Percentiles rank a stretch among this genome's conserved stretches.
Conservation (phyloP, 768 basidiomycete species). For the Trametes cinnabarina region DNA sequence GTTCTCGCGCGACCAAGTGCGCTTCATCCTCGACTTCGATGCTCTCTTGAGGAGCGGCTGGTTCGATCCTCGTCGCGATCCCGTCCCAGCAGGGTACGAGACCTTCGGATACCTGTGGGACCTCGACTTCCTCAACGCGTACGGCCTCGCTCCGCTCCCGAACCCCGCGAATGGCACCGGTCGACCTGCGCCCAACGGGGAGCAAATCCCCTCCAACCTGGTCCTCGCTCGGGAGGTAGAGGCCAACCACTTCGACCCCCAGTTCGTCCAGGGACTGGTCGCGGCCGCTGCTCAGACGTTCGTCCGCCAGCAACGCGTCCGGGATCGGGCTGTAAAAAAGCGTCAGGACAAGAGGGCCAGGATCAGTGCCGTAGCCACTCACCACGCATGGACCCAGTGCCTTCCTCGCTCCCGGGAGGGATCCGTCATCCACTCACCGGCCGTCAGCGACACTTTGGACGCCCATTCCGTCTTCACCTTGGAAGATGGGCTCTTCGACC, state of each 20-base stretch:
- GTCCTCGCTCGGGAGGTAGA: neutral
- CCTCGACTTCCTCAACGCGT: neutral
- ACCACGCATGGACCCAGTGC: neutral
- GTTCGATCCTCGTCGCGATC: neutral
- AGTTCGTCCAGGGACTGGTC: neutral
- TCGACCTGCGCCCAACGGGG: neutral
- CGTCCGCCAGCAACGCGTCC: neutral
- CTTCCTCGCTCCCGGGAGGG: neutral
- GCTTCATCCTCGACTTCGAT: neutral
- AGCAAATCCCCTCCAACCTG: neutral
- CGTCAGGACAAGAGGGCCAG: neutral
- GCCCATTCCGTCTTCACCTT: neutral
- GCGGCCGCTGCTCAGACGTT: neutral
- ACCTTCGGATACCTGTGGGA: neutral
- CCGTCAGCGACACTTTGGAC: neutral
- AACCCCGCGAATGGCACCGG: neutral
- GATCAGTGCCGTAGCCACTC: neutral
- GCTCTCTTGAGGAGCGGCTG: neutral
- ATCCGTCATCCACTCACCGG: neutral
- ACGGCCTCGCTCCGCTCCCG: neutral
- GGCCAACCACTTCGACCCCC: neutral
- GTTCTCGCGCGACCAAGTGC: slow-evolving; percentile 2
- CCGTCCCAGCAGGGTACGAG: slow-evolving; percentile 1
- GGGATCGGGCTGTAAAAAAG: neutral
- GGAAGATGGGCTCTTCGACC: no score